These are phyloP conservation scores for Carallia pectinifolia DNA, from an alignment of 345 rosid genomes.

Conservation along the genomic window DNA sequence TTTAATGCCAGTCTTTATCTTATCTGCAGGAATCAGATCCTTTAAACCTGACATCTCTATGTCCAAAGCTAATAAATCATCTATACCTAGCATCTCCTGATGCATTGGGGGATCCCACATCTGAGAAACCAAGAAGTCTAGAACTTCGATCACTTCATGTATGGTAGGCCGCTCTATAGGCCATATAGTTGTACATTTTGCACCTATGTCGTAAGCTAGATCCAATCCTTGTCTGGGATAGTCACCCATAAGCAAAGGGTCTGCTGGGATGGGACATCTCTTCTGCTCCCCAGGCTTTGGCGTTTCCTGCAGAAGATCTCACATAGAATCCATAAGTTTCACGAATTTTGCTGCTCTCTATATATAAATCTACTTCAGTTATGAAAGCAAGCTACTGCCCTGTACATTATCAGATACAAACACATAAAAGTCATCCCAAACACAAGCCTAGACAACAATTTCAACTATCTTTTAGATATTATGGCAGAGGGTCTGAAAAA, in stretches of 20 bases:
- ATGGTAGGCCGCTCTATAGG: constrained; percentile 39
- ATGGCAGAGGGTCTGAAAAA: too few species aligned
- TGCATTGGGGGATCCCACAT: constrained; percentile 18
- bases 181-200: constrained; percentile 46
- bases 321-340: background rate
- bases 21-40: too few species aligned
- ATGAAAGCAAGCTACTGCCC: too few species aligned
- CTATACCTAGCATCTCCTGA: too few species aligned
- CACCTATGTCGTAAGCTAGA: constrained; percentile 45
- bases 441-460: too few species aligned
- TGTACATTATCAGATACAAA: too few species aligned
- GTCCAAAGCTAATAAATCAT: too few species aligned
- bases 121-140: constrained; percentile 36
- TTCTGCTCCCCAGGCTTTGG: constrained; percentile 41
- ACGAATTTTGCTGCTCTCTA: background rate
- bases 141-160: constrained; percentile 39
- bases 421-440: too few species aligned
- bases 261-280: constrained; percentile 35
- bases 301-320: constrained; percentile 32
- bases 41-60: too few species aligned
- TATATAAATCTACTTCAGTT: too few species aligned
- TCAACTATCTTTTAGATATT: too few species aligned
- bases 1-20: too few species aligned
- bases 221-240: constrained; percentile 39
- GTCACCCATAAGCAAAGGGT: constrained; percentile 33